A percentile compares a stretch with the other conserved stretches of the same genome.
phyloP scores from a whole-genome alignment of 257 asterid genomes.

The Eucommia ulmoides region DNA sequence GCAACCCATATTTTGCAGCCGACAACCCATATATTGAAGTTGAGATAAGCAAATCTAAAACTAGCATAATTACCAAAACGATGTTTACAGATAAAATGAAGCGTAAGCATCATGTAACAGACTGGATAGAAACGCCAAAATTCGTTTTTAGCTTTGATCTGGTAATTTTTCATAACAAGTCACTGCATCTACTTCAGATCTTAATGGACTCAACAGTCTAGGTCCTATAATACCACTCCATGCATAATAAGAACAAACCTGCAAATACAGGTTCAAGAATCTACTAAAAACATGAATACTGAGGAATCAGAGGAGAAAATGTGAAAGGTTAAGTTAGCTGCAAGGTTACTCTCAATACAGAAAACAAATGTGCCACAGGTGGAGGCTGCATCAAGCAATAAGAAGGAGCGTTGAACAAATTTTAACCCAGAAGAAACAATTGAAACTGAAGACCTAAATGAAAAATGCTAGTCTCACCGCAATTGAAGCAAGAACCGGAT shows the following conservation, averaged over 20 bases:
- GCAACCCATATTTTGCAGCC: too few relatives aligned
- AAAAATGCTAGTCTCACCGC: conserved; percentile 47
- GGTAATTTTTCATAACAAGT: not conserved
- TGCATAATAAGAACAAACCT: not conserved
- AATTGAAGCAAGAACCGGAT: conserved; percentile 65
- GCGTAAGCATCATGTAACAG: too few relatives aligned
- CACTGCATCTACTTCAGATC: not conserved
- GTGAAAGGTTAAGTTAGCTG: not conserved
- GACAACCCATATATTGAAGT: too few relatives aligned
- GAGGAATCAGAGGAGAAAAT: not conserved
- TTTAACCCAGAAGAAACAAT: not conserved
- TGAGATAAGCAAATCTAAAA: too few relatives aligned
- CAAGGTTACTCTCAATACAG: too few relatives aligned
- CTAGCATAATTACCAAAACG: too few relatives aligned
- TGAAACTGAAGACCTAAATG: not conserved
- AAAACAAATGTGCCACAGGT: too few relatives aligned
- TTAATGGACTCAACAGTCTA: too few relatives aligned
- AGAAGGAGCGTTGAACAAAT: not conserved
- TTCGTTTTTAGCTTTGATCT: too few relatives aligned
- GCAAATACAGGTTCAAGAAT: not conserved
- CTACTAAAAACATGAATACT: not conserved
- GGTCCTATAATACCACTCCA: not conserved
- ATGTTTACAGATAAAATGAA: too few relatives aligned
- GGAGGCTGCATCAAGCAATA: not conserved
- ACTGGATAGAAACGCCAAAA: too few relatives aligned